These are phyloP conservation scores for Fragilariopsis cylindrus DNA, from an alignment of 108 stramenopile species.

Conservation along the genomic window DNA sequence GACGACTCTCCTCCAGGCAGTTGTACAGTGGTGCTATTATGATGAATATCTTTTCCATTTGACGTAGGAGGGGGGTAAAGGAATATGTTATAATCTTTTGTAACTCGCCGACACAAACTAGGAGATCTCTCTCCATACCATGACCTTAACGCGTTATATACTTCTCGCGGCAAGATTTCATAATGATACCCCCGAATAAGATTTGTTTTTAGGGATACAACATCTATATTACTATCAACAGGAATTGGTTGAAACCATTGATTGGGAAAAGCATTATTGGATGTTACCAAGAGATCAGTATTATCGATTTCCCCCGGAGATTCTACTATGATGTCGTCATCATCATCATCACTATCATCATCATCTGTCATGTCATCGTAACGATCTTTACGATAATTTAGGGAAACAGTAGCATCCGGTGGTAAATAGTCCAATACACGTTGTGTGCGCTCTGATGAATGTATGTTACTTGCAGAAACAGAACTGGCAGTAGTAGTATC, in stretches of 20 bases:
- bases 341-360: slow-evolving; percentile 35
- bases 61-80: slow-evolving; percentile 23
- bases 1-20: background rate
- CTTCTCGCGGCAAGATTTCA: slow-evolving; percentile 79
- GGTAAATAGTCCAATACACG: slow-evolving; percentile 29
- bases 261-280: slow-evolving; percentile 18
- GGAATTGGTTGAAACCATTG: slow-evolving; percentile 34
- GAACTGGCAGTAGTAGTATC: slow-evolving; percentile 7
- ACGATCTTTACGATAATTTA: background rate
- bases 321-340: slow-evolving; percentile 16
- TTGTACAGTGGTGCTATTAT: background rate
- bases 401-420: slow-evolving; percentile 24
- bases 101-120: slow-evolving; percentile 53
- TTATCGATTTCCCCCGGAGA: slow-evolving; percentile 73
- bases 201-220: slow-evolving; percentile 39
- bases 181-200: slow-evolving; percentile 82
- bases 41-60: background rate
- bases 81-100: slow-evolving; percentile 11
- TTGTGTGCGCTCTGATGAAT: slow-evolving; percentile 27
- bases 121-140: slow-evolving; percentile 81
- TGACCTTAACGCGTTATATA: slow-evolving; percentile 57
- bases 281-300: slow-evolving; percentile 40
- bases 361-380: slow-evolving; percentile 30
- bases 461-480: slow-evolving; percentile 2
- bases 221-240: background rate